Evolutionary conservation across 2,329 filamentous ascomycete species (phyloP), one percentile per base, ranked within the genome.

Genomic region (Claviceps capensis): DNA sequence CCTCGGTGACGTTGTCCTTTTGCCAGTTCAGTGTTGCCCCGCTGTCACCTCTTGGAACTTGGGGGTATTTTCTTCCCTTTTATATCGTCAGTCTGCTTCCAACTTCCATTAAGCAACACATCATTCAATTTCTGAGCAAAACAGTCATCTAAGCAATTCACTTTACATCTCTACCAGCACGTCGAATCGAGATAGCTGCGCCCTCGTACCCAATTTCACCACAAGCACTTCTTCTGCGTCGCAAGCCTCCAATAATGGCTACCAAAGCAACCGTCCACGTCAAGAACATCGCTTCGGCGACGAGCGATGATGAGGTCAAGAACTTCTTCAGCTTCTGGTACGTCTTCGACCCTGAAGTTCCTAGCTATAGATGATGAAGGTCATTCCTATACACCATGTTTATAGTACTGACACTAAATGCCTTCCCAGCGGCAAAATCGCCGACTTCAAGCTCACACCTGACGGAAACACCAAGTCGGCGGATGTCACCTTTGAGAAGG

Each of bases 241-340:
- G 53, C 50, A 45, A 51, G 47, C 47, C 47, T 49, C 38, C 36
- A 38, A 49, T 45, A 48, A 57, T 54, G 53, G 51, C 57, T 17
- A 41, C 52, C 51, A 53, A 52, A 5, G 37, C 56, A 40, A 57
- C 56, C 30, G 88, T 96, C 58, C 74, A 90, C 72, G 90, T 97
- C 63, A 86, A 86, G 72, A 90, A 93, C 74, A 95, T 98, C 72
- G 82, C 86, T 60, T 67, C 75, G 56, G 72, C 83, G 67, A 96
- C 91, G 53, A 82, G 79, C 60, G 89, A 98, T 71, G 85, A 90
- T 72, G 89, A 97, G 71, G 83, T 98, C 62, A 82, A 82, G 65
- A 90, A 95, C 66, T 98, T 98, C 78, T 98, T 98, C 77, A 93
- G 86, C 75, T 97, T 97, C 72, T 85, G 81, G 88, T 91, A 77